phyloP scores from a whole-genome alignment of 1,284 basidiomycete species.

The Irpex lacteus region DNA sequence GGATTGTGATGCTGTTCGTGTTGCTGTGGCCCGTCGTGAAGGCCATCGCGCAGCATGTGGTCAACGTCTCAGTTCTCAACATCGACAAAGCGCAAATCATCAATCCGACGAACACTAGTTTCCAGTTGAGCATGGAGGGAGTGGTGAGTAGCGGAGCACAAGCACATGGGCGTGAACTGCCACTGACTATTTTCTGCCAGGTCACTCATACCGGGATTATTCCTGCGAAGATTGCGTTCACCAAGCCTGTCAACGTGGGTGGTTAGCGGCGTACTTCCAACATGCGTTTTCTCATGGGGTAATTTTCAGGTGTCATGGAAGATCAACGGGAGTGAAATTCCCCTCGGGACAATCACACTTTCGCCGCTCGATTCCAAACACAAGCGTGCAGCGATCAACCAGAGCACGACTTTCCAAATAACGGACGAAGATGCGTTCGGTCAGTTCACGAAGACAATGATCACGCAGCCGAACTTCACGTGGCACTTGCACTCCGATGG shows the following conservation, averaged over 20 bases:
- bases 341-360: slow-evolving; percentile 50
- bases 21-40: slow-evolving; percentile 61
- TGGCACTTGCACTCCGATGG: slow-evolving; percentile 63
- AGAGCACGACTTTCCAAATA: slow-evolving; percentile 56
- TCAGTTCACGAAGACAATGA: slow-evolving; percentile 56
- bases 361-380: slow-evolving; percentile 41
- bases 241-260: slow-evolving; percentile 36
- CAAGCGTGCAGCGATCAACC: slow-evolving; percentile 57
- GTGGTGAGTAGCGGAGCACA: slow-evolving; percentile 39
- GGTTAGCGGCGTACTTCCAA: slow-evolving; percentile 50
- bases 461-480: slow-evolving; percentile 68
- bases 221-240: slow-evolving; percentile 56
- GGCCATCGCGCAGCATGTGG: slow-evolving; percentile 61
- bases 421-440: slow-evolving; percentile 52
- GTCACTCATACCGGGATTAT: slow-evolving; percentile 63
- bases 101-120: slow-evolving; percentile 26
- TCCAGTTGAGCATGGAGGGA: slow-evolving; percentile 50
- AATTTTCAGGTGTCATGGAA: slow-evolving; percentile 6
- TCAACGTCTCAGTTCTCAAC: slow-evolving; percentile 51
- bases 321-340: slow-evolving; percentile 37
- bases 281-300: background rate
- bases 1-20: slow-evolving; percentile 62
- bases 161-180: background rate
- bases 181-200: slow-evolving; percentile 18
- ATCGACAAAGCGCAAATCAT: slow-evolving; percentile 32